Conservation (phyloP, 768 basidiomycete genomes). For the Cyclocybe aegerita region DNA sequence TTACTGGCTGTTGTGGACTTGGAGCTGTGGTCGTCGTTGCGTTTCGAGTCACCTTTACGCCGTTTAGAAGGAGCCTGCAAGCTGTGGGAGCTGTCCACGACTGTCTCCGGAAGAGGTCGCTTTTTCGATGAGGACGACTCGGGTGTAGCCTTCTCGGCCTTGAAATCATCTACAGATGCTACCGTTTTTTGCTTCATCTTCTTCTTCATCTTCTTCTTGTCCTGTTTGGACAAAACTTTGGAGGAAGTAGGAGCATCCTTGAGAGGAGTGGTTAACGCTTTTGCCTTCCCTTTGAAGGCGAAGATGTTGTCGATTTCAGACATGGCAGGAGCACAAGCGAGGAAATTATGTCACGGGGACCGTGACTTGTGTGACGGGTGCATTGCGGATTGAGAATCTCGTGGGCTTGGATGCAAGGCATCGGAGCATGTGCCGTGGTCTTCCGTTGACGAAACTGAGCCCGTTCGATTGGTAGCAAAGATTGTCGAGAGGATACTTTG, state of each 20-base stretch:
- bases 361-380: slow-evolving; percentile 8
- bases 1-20: slow-evolving; percentile 5
- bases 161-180: not conserved
- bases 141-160: slow-evolving; percentile 9
- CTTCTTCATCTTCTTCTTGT: slow-evolving; percentile 48
- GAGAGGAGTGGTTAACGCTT: slow-evolving; percentile 14
- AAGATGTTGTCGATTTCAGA: slow-evolving; percentile 90
- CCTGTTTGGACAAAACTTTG: slow-evolving; percentile 33
- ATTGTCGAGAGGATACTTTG: no score
- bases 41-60: slow-evolving; percentile 26
- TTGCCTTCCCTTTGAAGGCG: slow-evolving; percentile 47
- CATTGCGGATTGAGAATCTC: not conserved
- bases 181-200: slow-evolving; percentile 27
- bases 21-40: slow-evolving; percentile 6
- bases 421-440: no score
- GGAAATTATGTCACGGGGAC: slow-evolving; percentile 6
- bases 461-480: no score
- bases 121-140: slow-evolving; percentile 25
- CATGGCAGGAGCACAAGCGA: slow-evolving; percentile 29
- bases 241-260: slow-evolving; percentile 25
- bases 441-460: no score
- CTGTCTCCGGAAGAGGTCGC: slow-evolving; percentile 53
- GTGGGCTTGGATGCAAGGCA: no score
- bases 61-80: slow-evolving; percentile 33
- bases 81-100: slow-evolving; percentile 60